These are phyloP conservation scores for Rhodotorula glutinis DNA, from an alignment of 1,284 basidiomycete genomes.

Conservation along the genomic window DNA sequence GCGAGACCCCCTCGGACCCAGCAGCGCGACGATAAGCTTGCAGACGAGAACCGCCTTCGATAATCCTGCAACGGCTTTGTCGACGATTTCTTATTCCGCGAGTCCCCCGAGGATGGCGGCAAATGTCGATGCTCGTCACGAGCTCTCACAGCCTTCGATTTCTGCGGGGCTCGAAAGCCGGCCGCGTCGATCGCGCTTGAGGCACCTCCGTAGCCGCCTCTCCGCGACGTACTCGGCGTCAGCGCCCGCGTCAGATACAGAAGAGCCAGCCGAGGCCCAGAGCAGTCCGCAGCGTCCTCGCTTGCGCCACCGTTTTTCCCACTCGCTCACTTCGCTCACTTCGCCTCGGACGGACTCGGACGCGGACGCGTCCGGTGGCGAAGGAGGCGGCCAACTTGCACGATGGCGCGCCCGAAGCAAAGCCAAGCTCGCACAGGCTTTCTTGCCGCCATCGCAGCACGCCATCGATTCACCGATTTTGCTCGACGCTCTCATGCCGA, in stretches of 20 bases:
- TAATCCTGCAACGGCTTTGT: too few relatives aligned
- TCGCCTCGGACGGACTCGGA: neutral
- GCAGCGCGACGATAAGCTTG: too few relatives aligned
- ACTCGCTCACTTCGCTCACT: slow-evolving; percentile 4
- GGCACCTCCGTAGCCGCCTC: neutral
- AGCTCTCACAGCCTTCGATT: too few relatives aligned
- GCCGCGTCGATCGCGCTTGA: neutral
- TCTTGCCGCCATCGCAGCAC: neutral
- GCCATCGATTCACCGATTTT: neutral
- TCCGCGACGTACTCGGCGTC: neutral
- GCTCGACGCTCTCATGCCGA: neutral
- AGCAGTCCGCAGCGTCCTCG: neutral
- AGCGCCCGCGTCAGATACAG: neutral
- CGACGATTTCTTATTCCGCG: too few relatives aligned
- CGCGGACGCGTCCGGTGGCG: neutral
- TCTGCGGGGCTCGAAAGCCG: neutral
- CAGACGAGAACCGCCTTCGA: too few relatives aligned
- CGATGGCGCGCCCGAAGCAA: slow-evolving; percentile 11
- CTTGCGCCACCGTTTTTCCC: slow-evolving; percentile 13
- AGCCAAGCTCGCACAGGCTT: slow-evolving; percentile 6
- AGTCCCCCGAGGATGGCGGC: too few relatives aligned
- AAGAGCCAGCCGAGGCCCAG: neutral
- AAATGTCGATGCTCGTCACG: neutral
- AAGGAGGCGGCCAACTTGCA: neutral
- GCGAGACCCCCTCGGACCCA: too few relatives aligned